Base-by-base conservation (phyloP, 202 grass and related monocot genomes). In the Dendrocalamus latiflorus region DNA sequence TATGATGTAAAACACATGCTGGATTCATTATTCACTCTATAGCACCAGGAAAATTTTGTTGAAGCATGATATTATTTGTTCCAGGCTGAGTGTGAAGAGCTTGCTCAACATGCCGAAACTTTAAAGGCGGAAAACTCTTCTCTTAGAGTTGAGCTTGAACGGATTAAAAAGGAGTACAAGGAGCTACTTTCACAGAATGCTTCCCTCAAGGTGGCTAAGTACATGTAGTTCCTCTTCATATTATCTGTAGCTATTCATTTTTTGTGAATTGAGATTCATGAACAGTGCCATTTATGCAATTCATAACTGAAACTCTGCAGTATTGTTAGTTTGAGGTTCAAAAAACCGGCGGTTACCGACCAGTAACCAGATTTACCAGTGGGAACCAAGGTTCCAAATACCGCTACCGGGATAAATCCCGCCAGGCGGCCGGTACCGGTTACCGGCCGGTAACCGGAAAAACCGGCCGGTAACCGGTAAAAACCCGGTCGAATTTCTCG, bases 31-130 rank as follows among this genome's bases (percentile, higher is more conserved):
- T 70, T 79, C 54, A 61, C 39, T 70, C 39, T 9, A 10, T 25
- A 36, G 6, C 22, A 59, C n/a, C 24, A 55, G 55, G 47, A 20
- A 68, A 64, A 21, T 51, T 78, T 78, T 62, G 24, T 65, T 63
- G 26, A 33, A 74, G 77, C 24, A 47, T 43, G 24, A 1, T 64
- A 24, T 53, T 70, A 55, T 28, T 54, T 79, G 68, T 82, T 85
- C 43, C 83, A 95, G 93, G 93, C 93, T 37, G 93, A 99, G 56
- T 99, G 91, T 58, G 96, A 99, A 90, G 96, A 95, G 78, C 87
- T 99, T 34, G 89, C 82, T 44, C 81, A 86, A 84, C 89, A 84
- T 26, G 91, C 96, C 33, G 93, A 99, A 30, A 69, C 33, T 87
- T 85, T 99, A 83, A 93, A 91, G 71, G 83, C 90, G 8, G 96